These are phyloP conservation scores for Histomonas meleagridis DNA, from an alignment of 208 protist genomes.

Conservation along the genomic window DNA sequence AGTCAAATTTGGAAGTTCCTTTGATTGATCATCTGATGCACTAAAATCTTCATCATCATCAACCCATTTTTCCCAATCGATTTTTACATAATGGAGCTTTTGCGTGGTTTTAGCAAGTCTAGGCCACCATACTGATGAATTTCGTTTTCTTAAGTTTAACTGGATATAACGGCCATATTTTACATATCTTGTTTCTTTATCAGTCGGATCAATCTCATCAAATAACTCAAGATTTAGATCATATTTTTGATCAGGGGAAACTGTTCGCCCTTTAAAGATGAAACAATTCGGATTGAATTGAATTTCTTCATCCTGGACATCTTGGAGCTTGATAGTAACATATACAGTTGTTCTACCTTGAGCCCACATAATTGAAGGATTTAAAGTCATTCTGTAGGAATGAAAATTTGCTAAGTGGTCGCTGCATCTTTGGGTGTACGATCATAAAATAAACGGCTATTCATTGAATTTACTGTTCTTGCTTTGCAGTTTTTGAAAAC, in stretches of 20 bases:
- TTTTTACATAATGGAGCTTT: background rate
- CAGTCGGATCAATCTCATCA: background rate
- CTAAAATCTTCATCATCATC: background rate
- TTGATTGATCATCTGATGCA: background rate
- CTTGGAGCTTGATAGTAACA: constrained; percentile 12
- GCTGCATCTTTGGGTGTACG: too few species aligned
- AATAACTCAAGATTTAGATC: background rate
- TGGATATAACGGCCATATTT: background rate
- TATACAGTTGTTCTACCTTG: background rate
- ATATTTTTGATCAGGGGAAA: background rate
- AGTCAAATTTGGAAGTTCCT: background rate
- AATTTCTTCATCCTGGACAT: background rate
- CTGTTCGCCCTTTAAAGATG: background rate
- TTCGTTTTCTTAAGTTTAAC: background rate
- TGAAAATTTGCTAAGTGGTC: too few species aligned
- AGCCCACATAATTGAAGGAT: background rate
- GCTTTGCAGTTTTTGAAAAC: too few species aligned
- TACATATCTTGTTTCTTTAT: background rate
- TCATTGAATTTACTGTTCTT: too few species aligned
- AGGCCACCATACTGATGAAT: constrained; percentile 3
- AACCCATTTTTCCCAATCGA: constrained; percentile 15
- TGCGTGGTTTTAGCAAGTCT: background rate
- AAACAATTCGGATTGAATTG: background rate
- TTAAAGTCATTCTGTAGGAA: constrained; percentile 18
- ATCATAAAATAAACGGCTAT: too few species aligned